Base-by-base conservation (phyloP, 345 rosid species). In the Noccaea caerulescens region DNA sequence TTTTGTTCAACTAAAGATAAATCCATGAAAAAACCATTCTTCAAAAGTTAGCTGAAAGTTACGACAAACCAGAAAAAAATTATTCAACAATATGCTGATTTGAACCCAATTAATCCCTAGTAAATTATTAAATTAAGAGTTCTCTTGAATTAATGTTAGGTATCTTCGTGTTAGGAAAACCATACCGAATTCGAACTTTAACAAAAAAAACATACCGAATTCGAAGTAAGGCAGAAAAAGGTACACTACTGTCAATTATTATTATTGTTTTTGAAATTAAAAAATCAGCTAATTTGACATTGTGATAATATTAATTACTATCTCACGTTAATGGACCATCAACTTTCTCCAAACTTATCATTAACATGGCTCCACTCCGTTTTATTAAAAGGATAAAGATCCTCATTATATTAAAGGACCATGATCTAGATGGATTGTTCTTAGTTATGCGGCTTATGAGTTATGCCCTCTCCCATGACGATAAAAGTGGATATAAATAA, bases 311-410 rank as follows among this genome's bases (percentile, higher is more conserved):
- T 38, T 0, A 37, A 12, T 47, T 60, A 71, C 32, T 63, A 41
- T 46, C 34, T 49, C 44, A 38, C 51, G 57, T 41, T 27, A 37
- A 52, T 52, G 63, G 47, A 68, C 51, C 68, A 42, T 66, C 44
- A 53, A 11, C 46, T 67, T 66, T 58, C 63, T 57, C 27, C 55
- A 51, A 60, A 34, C 49, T 14, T 52, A 59, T 74, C 41, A 74
- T 43, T 33, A 42, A 60, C 44, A 67, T 52, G 73, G 78, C 57
- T 52, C 73, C 63, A 74, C 62, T 67, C 43, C 6, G 32, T 23
- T 50, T 58, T 20, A 10, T 13, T 9, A 34, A 66, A 60, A 14
- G 61, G 51, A 50, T 20, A 66, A 58, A 58, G 14, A 39, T 49
- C 53, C 36, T 47, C 45, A 47, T 20, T 25, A 39, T 30, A 49